Evolutionary conservation across 345 rosid species (phyloP).

Genomic region (Isatis tinctoria): DNA sequence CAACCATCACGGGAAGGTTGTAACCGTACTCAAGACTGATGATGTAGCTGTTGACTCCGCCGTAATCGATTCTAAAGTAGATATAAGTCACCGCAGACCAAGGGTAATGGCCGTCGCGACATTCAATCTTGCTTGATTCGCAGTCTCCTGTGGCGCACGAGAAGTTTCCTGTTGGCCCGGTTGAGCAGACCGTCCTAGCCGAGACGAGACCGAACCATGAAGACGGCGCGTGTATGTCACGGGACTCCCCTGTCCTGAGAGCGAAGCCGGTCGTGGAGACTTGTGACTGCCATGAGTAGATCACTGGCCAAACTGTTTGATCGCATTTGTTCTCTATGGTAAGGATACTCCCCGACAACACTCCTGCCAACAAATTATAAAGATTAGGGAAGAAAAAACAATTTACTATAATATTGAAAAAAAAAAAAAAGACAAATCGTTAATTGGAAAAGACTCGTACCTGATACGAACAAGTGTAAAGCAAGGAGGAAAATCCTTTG

Average conservation of each 20-base stretch:
- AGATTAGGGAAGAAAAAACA: background rate
- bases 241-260: background rate
- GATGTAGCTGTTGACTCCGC: background rate
- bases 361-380: background rate
- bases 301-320: slow-evolving; percentile 16
- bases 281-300: background rate
- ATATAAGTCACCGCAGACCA: slow-evolving; percentile 14
- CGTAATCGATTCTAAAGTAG: slow-evolving; percentile 3
- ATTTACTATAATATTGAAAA: background rate
- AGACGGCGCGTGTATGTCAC: slow-evolving; percentile 1
- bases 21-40: slow-evolving; percentile 17
- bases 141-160: slow-evolving; percentile 13
- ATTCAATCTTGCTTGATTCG: background rate
- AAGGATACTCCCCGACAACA: background rate
- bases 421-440: background rate
- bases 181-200: slow-evolving; percentile 14
- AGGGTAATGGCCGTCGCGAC: background rate
- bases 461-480: background rate
- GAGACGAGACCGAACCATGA: slow-evolving; percentile 25
- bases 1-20: slow-evolving; percentile 18
- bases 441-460: background rate
- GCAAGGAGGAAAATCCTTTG: background rate
- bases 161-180: background rate
- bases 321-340: slow-evolving; percentile 18
- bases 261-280: slow-evolving; percentile 2